Base-by-base conservation (phyloP, 2,329 filamentous ascomycete species). In the Phyllosticta citriasiana region DNA sequence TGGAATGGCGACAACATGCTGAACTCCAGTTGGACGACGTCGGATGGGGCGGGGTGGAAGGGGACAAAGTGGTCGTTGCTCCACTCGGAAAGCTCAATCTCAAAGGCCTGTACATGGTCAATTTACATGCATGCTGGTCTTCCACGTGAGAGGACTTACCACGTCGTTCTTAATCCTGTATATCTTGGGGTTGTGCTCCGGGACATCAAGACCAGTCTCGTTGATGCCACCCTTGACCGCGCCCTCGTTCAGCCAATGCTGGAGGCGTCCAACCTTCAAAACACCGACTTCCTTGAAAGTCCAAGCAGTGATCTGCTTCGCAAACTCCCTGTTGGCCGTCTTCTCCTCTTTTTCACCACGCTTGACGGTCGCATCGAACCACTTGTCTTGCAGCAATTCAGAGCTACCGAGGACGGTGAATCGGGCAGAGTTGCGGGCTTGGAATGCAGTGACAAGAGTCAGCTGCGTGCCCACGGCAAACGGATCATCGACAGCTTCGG, bases 1-100 rank as follows among this genome's bases (percentile, higher is more conserved):
- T 97, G 88, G 84, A 97, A 97, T 61, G 94, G 93, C 1, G 93
- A 97, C 55, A 99, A 88, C 94, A 97, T 99, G 78, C 87, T 92
- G 80, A 97, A 97, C 76, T 99, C 94, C 64, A 99, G 89, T 76
- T 99, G 94, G 35, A 99, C 72, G 27, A 80, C 81, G 72, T 99
- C 94, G 64, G 77, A 80, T 8, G 80, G 71, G 24, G 90, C 86
- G 22, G 88, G 79, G 51, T 79, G 79, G 77, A 91, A 97, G 54
- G 92, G 88, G 5, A 79, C 76, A 79, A 87, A 95, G 71, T 85
- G 83, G 73, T 89, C 84, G 78, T 85, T 86, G 57, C 77, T 76
- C 74, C 91, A 96, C 75, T 97, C 91, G 26, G 92, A 96, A 59
- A 99, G 70, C 65, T 93, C 92, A 72, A 97, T 93, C 70, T 82